Evolutionary conservation across 1,284 basidiomycete species (phyloP).

Genomic region (Sporisorium exsertum): DNA sequence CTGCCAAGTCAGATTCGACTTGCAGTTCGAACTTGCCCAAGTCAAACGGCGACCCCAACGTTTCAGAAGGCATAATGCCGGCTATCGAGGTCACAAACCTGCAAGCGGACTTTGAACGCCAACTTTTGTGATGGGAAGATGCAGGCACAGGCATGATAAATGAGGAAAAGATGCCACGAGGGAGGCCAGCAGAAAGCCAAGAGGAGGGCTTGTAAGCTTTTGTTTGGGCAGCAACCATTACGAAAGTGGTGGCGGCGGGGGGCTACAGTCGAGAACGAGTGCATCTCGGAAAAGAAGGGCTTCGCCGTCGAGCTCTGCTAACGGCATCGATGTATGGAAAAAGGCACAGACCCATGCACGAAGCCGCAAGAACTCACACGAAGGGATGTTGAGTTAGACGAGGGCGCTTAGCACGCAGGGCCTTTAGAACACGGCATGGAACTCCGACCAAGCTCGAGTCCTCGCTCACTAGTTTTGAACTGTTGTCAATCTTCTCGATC

Average conservation of each 20-base stretch:
- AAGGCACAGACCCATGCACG: neutral
- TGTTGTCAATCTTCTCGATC: neutral
- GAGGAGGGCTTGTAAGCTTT: neutral
- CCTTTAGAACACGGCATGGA: neutral
- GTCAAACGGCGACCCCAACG: neutral
- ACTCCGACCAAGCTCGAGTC: neutral
- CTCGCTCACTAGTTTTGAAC: too few species aligned
- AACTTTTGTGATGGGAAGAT: neutral
- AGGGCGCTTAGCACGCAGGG: neutral
- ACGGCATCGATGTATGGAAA: neutral
- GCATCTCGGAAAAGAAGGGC: constrained; percentile 17
- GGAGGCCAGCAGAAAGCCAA: constrained; percentile 1
- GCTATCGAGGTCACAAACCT: constrained; percentile 3
- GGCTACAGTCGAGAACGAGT: constrained; percentile 14
- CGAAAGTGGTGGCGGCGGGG: constrained; percentile 16
- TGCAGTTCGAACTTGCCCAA: neutral
- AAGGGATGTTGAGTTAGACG: neutral
- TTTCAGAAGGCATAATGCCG: neutral
- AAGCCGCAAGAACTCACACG: neutral
- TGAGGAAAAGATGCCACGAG: neutral
- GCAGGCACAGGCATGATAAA: neutral
- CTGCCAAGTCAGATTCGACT: neutral
- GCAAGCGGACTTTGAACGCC: constrained; percentile 8
- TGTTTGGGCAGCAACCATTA: constrained; percentile 10
- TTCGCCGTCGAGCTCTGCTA: neutral